Base-by-base conservation (phyloP, 2,329 filamentous ascomycete species). In the Botrytis aclada region DNA sequence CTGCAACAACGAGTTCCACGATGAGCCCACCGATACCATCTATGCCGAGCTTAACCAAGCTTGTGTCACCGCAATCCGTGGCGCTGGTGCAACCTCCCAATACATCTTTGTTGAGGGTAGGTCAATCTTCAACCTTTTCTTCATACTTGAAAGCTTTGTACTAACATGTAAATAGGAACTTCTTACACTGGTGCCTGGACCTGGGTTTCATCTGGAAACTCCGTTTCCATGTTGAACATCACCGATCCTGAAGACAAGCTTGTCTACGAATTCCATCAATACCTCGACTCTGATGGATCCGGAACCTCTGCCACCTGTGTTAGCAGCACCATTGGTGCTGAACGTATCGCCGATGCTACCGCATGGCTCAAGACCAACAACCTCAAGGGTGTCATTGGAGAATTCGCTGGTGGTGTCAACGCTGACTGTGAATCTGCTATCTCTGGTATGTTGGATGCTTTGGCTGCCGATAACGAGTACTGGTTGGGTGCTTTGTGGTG, bases 261-360 rank as follows among this genome's bases (percentile, higher is more conserved):
- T 72, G 80, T 89, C 78, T 89, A 87, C 80, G 86, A 89, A 77
- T 89, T 89, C 87, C 87, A 89, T 79, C 87, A 89, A 81, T 89
- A 89, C 77, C 87, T 89, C 54, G 87, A 89, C 80, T 82, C 80
- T 0, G 87, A 89, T 74, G 84, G 86, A 70, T 86, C 84, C 2
- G 87, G 87, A 14, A 88, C 86, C 0, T 82, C 81, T 3, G 81
- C 80, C 4, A 81, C 81, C 41, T 89, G 88, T 77, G 86, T 88
- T 25, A 84, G 80, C 74, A 75, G 80, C 8, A 89, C 87, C n/a
- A 87, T 89, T 74, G 86, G 87, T 70, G 79, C 81, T 37, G 85
- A 88, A 76, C 83, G 87, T 7, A 80, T 89, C 29, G 75, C 81
- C 32, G 82, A 80, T 18, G 87, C 87, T 0, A 89, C 87, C 0